Evolutionary conservation across 192 early-diverging fungal species (phyloP).

Genomic region (Dimargaris xerosporica): DNA sequence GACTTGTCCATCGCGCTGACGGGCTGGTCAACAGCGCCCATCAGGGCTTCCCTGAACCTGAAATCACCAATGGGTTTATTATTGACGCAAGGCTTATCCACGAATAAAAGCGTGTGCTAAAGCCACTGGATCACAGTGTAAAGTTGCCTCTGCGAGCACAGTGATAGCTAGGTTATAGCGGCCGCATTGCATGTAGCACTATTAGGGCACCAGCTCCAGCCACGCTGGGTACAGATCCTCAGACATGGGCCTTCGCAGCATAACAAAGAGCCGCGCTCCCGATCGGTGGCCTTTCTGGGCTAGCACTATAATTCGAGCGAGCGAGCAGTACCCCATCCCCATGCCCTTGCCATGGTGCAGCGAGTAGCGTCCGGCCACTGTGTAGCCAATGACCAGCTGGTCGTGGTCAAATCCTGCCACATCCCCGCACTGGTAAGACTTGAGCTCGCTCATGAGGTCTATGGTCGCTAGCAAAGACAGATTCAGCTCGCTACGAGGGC

Average conservation of each 20-base stretch:
- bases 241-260: neutral
- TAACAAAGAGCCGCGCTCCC: neutral
- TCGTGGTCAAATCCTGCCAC: no score
- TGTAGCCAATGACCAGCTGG: neutral
- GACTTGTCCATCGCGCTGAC: no score
- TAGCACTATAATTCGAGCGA: neutral
- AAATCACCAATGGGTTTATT: no score
- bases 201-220: conserved; percentile 1
- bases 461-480: neutral
- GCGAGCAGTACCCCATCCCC: conserved; percentile 9
- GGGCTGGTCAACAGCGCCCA: no score
- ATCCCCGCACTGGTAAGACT: neutral
- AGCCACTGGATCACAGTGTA: no score
- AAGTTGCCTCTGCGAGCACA: no score
- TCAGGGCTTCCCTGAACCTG: no score
- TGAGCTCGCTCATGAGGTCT: neutral
- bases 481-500: neutral
- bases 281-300: neutral
- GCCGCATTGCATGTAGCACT: no score
- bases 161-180: no score
- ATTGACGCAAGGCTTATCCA: no score
- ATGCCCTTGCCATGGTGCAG: neutral
- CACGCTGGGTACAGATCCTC: neutral
- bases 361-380: neutral
- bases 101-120: no score